Evolutionary conservation across 2,329 filamentous ascomycete genomes (phyloP).

Genomic region (Apiospora malaysiana): DNA sequence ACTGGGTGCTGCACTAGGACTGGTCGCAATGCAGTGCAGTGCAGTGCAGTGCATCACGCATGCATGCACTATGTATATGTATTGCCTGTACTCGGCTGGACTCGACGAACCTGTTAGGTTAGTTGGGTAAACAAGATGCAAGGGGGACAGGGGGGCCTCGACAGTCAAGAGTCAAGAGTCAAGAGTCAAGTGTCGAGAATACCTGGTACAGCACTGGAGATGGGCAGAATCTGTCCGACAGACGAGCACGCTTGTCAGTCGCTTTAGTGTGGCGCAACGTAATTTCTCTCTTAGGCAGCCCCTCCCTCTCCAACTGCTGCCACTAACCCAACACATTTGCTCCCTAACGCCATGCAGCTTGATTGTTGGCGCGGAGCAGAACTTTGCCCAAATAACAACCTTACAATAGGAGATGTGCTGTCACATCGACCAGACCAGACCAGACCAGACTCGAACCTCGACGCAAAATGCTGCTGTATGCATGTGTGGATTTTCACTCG

Average conservation of each 20-base stretch:
- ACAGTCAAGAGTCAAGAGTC: no score
- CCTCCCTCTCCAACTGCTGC: background rate
- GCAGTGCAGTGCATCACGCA: no score
- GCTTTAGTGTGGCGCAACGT: background rate
- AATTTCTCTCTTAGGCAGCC: background rate
- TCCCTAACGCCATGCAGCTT: background rate
- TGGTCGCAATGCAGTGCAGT: background rate
- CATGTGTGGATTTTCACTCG: background rate
- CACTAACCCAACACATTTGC: background rate
- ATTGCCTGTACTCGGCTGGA: background rate
- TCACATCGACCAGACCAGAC: background rate
- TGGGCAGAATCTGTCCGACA: no score
- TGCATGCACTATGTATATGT: background rate
- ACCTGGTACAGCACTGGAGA: no score
- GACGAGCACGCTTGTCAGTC: background rate
- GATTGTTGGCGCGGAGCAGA: background rate
- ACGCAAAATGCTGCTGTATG: background rate
- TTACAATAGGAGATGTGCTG: background rate
- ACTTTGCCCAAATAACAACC: background rate
- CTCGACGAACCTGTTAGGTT: no score
- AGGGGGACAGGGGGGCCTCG: background rate
- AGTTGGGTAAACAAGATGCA: no score
- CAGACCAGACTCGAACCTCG: background rate
- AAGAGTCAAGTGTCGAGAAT: no score
- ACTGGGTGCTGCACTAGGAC: no score